phyloP scores from a whole-genome alignment of 192 early-diverging fungal genomes.

The Kappamyces sp. region DNA sequence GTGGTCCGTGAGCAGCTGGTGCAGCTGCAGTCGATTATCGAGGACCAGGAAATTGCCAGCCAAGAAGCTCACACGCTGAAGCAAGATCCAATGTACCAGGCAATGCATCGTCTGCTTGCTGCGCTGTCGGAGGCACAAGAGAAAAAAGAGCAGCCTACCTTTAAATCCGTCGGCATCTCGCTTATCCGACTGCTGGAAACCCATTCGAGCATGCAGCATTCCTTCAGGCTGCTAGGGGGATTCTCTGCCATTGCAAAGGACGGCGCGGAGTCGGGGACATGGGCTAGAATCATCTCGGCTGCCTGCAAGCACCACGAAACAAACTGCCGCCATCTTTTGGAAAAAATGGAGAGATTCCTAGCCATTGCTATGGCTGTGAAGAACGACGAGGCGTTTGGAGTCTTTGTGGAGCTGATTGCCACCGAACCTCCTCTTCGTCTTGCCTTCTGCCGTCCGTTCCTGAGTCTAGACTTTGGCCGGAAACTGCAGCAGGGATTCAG shows the following conservation, averaged over 20 bases:
- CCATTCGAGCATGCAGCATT: constrained; percentile 14
- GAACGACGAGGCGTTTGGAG: no score
- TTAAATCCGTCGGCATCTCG: no score
- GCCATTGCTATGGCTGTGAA: not conserved
- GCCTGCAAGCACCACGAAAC: constrained; percentile 2
- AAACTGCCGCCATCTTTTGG: constrained; percentile 2
- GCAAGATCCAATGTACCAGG: no score
- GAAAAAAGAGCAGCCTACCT: no score
- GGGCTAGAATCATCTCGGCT: not conserved
- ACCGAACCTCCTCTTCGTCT: no score
- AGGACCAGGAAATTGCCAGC: not conserved
- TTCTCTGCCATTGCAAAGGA: not conserved
- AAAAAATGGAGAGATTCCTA: constrained; percentile 1
- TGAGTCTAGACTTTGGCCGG: no score
- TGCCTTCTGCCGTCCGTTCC: no score
- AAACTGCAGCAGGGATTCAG: no score
- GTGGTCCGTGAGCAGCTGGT: constrained; percentile 1
- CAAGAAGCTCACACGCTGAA: no score
- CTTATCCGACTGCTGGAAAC: not conserved
- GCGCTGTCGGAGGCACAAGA: no score
- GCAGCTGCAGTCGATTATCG: not conserved
- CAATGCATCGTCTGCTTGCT: no score
- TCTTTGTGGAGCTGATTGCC: no score
- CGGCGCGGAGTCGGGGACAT: not conserved
- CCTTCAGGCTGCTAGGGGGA: constrained; percentile 1